Evolutionary conservation across 345 rosid genomes (phyloP).

Genomic region (Garcia nutans): DNA sequence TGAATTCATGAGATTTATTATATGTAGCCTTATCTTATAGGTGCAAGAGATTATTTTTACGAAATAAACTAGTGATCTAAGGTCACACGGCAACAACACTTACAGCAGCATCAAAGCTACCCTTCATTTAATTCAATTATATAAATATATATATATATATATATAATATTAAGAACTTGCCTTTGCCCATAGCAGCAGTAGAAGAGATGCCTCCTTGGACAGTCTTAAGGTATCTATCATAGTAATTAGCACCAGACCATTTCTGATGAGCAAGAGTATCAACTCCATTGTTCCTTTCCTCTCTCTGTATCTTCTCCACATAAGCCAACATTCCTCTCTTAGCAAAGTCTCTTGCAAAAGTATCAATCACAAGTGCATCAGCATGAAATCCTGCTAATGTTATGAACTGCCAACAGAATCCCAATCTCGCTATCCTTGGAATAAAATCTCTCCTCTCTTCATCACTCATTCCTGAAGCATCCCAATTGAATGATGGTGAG

Average conservation of each 20-base stretch:
- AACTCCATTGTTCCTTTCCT: constrained; percentile 88
- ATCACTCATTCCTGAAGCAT: constrained; percentile 87
- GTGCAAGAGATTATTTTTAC: too few species aligned
- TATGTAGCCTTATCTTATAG: too few species aligned
- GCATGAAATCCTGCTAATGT: constrained; percentile 94
- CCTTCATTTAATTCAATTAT: too few species aligned
- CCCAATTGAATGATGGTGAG: constrained; percentile 98
- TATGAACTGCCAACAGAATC: constrained; percentile 96
- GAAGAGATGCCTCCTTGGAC: constrained; percentile 96
- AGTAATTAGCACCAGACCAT: constrained; percentile 97
- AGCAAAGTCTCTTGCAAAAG: constrained; percentile 75
- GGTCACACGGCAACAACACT: too few species aligned
- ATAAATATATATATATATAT: too few species aligned
- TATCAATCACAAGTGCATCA: constrained; percentile 79
- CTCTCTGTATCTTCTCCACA: constrained; percentile 95
- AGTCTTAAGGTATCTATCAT: constrained; percentile 81
- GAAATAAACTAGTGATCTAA: too few species aligned
- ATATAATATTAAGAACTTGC: constrained; percentile 14
- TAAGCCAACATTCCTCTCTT: constrained; percentile 91
- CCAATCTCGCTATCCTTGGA: constrained; percentile 73
- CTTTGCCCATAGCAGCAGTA: constrained; percentile 99
- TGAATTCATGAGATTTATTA: too few species aligned
- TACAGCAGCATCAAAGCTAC: too few species aligned
- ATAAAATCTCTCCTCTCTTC: constrained; percentile 83
- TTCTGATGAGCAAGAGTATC: constrained; percentile 97